Base-by-base conservation (phyloP, 2,329 filamentous ascomycete species). In the Sphaceloma murrayae region DNA sequence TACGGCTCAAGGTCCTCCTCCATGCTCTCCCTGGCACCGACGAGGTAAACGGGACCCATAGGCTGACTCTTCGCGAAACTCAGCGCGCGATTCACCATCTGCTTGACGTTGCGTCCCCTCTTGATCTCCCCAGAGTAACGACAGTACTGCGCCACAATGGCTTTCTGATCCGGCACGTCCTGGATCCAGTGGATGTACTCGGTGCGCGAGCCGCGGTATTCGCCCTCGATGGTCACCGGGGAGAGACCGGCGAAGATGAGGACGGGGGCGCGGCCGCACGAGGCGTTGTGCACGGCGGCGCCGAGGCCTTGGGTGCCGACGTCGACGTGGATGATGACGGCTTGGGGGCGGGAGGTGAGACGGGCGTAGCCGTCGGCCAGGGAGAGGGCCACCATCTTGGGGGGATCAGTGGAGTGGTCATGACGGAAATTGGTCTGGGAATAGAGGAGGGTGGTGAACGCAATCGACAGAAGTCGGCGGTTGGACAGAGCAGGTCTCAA, bases 111-210 rank as follows among this genome's bases (percentile, higher is more conserved):
- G 57, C 75, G 75, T 11, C 85, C 85, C 2, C 82, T 81, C 66
- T 87, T 88, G 61, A 94, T 79, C 66, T 94, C 87, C 3, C 73
- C 85, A 0, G 80, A 67, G 56, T 91, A 94, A 7, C 86, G 75
- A 59, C 87, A 94, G 62, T 94, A 94, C 65, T 94, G 86, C 0
- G 75, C 69, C 3, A 94, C 68, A 48, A 94, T 88, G 54, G 78
- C 74, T 59, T 82, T 85, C 60, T 89, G 85, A 55, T 89, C 82
- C 0, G 81, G 83, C 2, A 87, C 80, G 61, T 89, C 82, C 56
- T 89, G 84, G 22, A 88, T 81, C 82, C 84, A 89, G 60, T 89
- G 84, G 53, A 87, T 88, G 59, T 85, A 88, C 62, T 89, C 85
- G 1, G 82, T 87, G 44, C 84, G 70, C n/a, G 74, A 80, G 9